Percentiles rank a stretch among this genome's conserved stretches.
These are phyloP conservation scores for Nyctanthes arbortristis DNA, from an alignment of 257 asterid species.

Conservation along the genomic window DNA sequence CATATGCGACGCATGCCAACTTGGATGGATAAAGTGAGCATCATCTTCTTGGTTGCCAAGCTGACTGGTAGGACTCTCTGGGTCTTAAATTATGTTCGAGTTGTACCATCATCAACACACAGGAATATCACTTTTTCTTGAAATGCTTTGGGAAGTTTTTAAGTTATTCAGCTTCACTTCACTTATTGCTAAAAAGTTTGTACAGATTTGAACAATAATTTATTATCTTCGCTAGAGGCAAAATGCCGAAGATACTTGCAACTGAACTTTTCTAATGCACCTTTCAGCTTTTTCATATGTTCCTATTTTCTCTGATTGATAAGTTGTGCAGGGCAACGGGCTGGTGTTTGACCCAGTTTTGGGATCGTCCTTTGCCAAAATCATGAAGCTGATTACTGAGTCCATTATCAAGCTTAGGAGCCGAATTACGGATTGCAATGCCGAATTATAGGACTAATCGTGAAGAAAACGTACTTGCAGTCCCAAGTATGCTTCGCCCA, in stretches of 20 bases:
- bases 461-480: too few relatives aligned
- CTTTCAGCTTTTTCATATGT: background rate
- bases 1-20: background rate
- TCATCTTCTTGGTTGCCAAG: constrained; percentile 22
- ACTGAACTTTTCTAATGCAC: too few relatives aligned
- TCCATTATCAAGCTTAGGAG: too few relatives aligned
- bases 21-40: background rate
- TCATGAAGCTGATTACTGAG: too few relatives aligned
- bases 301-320: too few relatives aligned
- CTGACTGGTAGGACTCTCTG: background rate
- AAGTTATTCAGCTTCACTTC: constrained; percentile 10
- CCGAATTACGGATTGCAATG: too few relatives aligned
- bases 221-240: constrained; percentile 2
- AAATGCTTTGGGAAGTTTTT: constrained; percentile 19
- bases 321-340: too few relatives aligned
- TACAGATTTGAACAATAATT: constrained; percentile 21
- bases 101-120: constrained; percentile 23
- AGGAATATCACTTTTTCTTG: constrained; percentile 19
- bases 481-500: too few relatives aligned
- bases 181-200: constrained; percentile 27
- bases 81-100: constrained; percentile 26
- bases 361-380: too few relatives aligned
- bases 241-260: constrained; percentile 3
- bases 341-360: too few relatives aligned
- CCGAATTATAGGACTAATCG: too few relatives aligned